Evolutionary conservation across 495 filamentous ascomycete species (phyloP), one percentile per base, ranked within the genome.

Genomic region (Aspergillus campestris): DNA sequence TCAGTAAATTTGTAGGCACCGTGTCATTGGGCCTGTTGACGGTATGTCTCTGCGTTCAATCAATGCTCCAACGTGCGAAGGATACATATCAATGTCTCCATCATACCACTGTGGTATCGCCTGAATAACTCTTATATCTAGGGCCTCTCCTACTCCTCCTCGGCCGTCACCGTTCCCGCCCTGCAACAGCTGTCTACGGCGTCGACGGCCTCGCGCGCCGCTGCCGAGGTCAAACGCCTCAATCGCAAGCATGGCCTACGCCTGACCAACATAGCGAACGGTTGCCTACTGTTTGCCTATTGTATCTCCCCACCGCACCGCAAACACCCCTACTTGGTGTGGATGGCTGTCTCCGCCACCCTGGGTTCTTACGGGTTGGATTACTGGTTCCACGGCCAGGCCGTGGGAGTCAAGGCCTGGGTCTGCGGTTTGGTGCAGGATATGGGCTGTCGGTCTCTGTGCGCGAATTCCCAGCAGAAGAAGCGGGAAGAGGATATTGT

Each of bases 1-100:
- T 84, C 60, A 75, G 81, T 63, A 95, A 95, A 65, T 95, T 95
- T 64, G 82, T 94, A 46, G 89, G 89, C 55, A 89, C 87, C 24
- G 77, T 94, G 45, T 88, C 82, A 40, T 74, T 95, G 29, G 89
- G 89, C 46, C 75, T 95, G 14, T 64, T 94, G 60, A 95, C 89
- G 24, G 88, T 94, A 79, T 56, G 77, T 69, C 38, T 34, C 46
- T 35, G 11, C 46, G 29, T 7, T 36, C 36, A 47, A 12, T 8
- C n/a, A 27, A 28, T 45, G 35, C 29, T 12, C 32, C 40, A 45
- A 30, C 43, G 18, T 41, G 3, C 18, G 24, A 1, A 39, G 2
- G 14, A 39, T 27, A 2, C 10, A 39, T 27, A 44, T 15, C 24
- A 30, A 32, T 1, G 4, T 4, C 18, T 1, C 18, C 18, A 24